These are phyloP conservation scores for Guyanaporus albipodus DNA, from an alignment of 768 basidiomycete species.

Conservation along the genomic window DNA sequence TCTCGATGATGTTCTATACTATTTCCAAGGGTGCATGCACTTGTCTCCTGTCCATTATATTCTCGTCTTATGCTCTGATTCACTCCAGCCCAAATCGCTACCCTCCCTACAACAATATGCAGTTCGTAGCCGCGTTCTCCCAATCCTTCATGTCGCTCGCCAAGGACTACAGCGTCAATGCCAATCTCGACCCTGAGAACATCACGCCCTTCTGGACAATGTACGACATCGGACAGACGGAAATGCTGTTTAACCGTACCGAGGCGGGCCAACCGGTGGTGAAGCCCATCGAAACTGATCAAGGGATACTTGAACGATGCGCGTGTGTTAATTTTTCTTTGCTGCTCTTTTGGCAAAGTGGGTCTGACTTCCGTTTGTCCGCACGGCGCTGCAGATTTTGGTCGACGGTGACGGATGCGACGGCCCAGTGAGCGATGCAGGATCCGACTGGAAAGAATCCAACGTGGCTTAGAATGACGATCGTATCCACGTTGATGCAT, in stretches of 20 bases:
- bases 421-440: conserved; percentile 6
- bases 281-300: conserved; percentile 2
- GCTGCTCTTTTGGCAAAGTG: not conserved
- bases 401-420: conserved; percentile 6
- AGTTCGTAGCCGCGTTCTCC: conserved; percentile 8
- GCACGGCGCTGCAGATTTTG: conserved; percentile 15
- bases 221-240: not conserved
- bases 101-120: not conserved
- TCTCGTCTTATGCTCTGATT: not conserved
- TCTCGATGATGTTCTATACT: conserved; percentile 1
- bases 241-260: conserved; percentile 9
- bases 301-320: conserved; percentile 3
- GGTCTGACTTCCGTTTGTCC: no score
- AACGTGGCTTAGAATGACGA: no score
- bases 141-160: conserved; percentile 2
- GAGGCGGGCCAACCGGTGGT: conserved; percentile 2
- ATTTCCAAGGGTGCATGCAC: conserved; percentile 1
- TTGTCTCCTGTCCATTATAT: no score
- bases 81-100: not conserved
- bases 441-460: no score
- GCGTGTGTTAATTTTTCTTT: conserved; percentile 3
- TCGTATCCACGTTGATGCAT: no score
- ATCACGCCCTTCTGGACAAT: not conserved
- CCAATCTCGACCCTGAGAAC: not conserved
- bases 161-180: not conserved